phyloP scores from a whole-genome alignment of 306 rosid species.

The Rubus parviflorus region DNA sequence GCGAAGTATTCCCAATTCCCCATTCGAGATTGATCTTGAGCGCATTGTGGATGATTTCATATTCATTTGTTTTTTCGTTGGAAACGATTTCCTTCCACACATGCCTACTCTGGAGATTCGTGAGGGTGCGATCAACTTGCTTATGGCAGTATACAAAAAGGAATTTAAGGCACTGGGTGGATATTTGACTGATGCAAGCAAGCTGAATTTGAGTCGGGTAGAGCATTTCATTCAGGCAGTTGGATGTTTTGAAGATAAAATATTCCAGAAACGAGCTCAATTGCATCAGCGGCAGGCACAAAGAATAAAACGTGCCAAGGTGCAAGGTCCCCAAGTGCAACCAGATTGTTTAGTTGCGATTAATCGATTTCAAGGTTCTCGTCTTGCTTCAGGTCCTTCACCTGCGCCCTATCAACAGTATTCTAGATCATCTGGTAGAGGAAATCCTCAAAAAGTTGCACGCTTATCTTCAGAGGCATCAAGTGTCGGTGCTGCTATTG shows the following conservation, averaged over 20 bases:
- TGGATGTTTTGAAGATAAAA: constrained; percentile 80
- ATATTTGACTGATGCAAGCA: constrained; percentile 82
- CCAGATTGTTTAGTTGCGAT: constrained; percentile 78
- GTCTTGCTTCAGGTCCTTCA: constrained; percentile 83
- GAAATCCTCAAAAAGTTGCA: constrained; percentile 49
- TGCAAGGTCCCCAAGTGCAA: constrained; percentile 62
- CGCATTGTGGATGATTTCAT: constrained; percentile 91
- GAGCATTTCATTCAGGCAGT: constrained; percentile 93
- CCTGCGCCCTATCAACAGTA: constrained; percentile 65
- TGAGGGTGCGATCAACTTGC: constrained; percentile 97
- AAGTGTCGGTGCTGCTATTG: constrained; percentile 81
- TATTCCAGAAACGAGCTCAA: constrained; percentile 85
- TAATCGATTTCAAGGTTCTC: constrained; percentile 77
- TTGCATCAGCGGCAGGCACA: constrained; percentile 85
- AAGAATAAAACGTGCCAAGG: constrained; percentile 81
- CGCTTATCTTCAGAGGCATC: constrained; percentile 49
- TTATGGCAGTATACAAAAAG: constrained; percentile 88
- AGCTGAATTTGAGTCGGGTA: constrained; percentile 75
- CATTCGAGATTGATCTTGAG: constrained; percentile 76
- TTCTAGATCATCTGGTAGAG: constrained; percentile 28
- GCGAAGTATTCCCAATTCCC: constrained; percentile 60
- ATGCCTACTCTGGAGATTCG: constrained; percentile 98
- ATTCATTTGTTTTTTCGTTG: constrained; percentile 89
- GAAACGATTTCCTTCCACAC: constrained; percentile 96
- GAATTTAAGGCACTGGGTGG: constrained; percentile 71